Evolutionary conservation across 2,329 filamentous ascomycete genomes (phyloP).

Genomic region (Xylariaceae sp.): DNA sequence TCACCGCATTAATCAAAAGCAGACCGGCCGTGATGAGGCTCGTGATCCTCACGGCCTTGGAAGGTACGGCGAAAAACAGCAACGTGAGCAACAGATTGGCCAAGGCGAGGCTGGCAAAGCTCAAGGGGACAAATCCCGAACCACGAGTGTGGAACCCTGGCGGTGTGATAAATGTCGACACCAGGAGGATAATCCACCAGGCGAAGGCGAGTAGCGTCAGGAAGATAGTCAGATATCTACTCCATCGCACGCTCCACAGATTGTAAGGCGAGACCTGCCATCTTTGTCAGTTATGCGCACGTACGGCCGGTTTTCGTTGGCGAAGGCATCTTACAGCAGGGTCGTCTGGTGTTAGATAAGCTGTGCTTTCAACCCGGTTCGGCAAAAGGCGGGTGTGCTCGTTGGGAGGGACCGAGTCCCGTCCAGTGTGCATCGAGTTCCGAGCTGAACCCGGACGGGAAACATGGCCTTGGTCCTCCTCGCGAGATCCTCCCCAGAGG

Average conservation of each 20-base stretch:
- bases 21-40: conserved; percentile 62
- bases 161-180: conserved; percentile 85
- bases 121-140: conserved; percentile 87
- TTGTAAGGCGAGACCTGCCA: conserved; percentile 65
- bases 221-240: conserved; percentile 71
- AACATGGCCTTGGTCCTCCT: conserved; percentile 14
- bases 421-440: conserved; percentile 21
- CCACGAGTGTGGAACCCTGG: conserved; percentile 81
- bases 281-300: conserved; percentile 13
- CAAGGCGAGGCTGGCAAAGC: conserved; percentile 72
- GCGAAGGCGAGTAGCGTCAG: conserved; percentile 71
- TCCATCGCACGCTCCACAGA: conserved; percentile 78
- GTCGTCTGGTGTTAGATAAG: conserved; percentile 71
- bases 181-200: conserved; percentile 92
- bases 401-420: conserved; percentile 30
- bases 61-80: conserved; percentile 83
- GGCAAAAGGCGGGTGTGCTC: conserved; percentile 64
- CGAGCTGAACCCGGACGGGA: conserved; percentile 14
- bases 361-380: conserved; percentile 52
- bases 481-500: conserved; percentile 26
- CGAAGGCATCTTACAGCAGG: conserved; percentile 57
- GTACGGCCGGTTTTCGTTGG: not conserved
- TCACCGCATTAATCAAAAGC: conserved; percentile 68
- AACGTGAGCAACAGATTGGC: conserved; percentile 71
- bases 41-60: conserved; percentile 69